Conservation (phyloP, 2,329 filamentous ascomycete species). For the Fusarium sp. region DNA sequence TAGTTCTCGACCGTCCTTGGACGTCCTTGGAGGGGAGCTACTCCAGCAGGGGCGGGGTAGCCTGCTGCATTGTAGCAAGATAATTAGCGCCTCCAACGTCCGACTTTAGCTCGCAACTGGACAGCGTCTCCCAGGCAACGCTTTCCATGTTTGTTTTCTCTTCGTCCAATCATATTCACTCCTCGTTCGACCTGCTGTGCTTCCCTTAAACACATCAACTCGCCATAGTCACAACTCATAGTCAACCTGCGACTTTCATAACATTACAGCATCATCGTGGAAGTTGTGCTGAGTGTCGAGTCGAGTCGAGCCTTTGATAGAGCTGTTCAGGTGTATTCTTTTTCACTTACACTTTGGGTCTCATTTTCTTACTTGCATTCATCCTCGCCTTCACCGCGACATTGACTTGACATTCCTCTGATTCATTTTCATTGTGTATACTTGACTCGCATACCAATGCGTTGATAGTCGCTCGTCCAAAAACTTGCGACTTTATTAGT, state of each 20-base stretch:
- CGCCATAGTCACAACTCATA: constrained; percentile 35
- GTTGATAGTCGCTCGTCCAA: constrained; percentile 46
- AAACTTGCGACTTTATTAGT: constrained; percentile 33
- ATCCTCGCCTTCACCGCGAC: constrained; percentile 39
- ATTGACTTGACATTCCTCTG: constrained; percentile 51
- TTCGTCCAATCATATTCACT: constrained; percentile 45
- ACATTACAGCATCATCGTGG: constrained; percentile 42
- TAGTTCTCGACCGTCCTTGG: constrained; percentile 30
- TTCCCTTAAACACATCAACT: constrained; percentile 50
- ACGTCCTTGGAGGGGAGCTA: constrained; percentile 35
- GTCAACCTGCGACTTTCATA: constrained; percentile 39
- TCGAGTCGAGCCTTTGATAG: constrained; percentile 40
- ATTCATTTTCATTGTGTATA: constrained; percentile 39
- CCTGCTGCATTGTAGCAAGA: constrained; percentile 45
- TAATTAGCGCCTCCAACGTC: constrained; percentile 43
- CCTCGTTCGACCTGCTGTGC: constrained; percentile 30
- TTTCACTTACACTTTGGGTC: constrained; percentile 42
- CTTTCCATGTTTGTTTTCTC: constrained; percentile 48
- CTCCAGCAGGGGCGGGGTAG: constrained; percentile 45
- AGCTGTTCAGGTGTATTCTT: constrained; percentile 39
- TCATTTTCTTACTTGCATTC: constrained; percentile 44
- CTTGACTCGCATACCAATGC: constrained; percentile 49
- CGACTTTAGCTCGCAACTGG: constrained; percentile 30
- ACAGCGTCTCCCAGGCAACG: constrained; percentile 46
- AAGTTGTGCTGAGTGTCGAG: constrained; percentile 32